A percentile compares a stretch with the other conserved stretches of the same genome.
Conservation (phyloP, 306 rosid species). For the Pyrus communis region DNA sequence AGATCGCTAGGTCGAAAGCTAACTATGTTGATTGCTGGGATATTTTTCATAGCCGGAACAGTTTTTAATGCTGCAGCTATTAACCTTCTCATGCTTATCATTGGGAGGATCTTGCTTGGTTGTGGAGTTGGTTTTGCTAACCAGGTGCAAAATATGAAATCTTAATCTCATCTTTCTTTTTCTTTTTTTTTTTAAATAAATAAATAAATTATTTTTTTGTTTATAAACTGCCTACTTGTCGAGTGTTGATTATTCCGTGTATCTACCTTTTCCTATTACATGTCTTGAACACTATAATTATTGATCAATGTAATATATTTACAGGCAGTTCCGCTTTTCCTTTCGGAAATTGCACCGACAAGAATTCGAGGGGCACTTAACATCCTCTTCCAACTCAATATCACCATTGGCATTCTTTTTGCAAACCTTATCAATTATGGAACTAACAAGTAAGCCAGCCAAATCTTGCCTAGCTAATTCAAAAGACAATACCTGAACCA, state of each 20-base stretch:
- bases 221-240: neutral
- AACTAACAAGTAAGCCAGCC: constrained; percentile 33
- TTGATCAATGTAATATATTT: neutral
- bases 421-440: constrained; percentile 47
- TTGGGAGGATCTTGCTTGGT: no score
- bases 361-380: constrained; percentile 62
- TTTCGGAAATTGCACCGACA: constrained; percentile 47
- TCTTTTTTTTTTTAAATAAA: no score
- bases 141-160: neutral
- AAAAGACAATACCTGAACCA: no score
- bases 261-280: neutral
- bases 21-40: neutral
- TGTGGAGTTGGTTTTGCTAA: constrained; percentile 9
- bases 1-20: neutral
- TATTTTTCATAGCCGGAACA: neutral
- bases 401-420: constrained; percentile 53
- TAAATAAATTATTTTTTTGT: neutral
- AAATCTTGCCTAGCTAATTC: no score
- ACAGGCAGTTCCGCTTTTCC: constrained; percentile 36
- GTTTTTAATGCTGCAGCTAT: neutral
- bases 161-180: neutral
- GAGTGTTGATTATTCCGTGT: neutral
- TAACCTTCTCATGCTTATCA: neutral
- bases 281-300: neutral
- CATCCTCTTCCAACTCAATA: constrained; percentile 51